These are phyloP conservation scores for Pythium chondricola DNA, from an alignment of 352 stramenopile genomes.

Conservation along the genomic window DNA sequence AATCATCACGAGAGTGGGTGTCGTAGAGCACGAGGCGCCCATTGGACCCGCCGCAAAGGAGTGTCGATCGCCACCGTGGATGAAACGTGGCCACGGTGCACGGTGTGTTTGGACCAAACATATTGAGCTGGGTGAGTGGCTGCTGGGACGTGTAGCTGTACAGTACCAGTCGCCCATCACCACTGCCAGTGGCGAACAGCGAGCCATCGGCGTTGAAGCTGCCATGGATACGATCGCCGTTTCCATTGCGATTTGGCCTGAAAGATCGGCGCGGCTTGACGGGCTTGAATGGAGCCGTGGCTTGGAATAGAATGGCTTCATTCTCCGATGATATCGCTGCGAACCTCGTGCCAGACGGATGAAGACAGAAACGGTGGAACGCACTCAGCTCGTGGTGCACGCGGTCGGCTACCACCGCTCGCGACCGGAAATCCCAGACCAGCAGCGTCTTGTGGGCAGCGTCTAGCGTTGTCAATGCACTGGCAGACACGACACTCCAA, in stretches of 20 bases:
- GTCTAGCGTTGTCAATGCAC: conserved; percentile 26
- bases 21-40: conserved; percentile 6
- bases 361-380: conserved; percentile 36
- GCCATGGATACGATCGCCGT: conserved; percentile 40
- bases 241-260: conserved; percentile 27
- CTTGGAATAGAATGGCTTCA: conserved; percentile 36
- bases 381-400: conserved; percentile 39
- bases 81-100: conserved; percentile 9
- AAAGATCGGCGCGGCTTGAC: conserved; percentile 18
- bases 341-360: conserved; percentile 33
- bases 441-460: conserved; percentile 58
- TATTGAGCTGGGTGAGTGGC: conserved; percentile 10
- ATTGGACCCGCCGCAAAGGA: conserved; percentile 3
- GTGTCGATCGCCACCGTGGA: conserved; percentile 6
- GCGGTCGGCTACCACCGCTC: conserved; percentile 36
- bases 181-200: conserved; percentile 41
- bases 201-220: conserved; percentile 43
- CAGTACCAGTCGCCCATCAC: conserved; percentile 33
- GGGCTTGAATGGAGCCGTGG: conserved; percentile 38
- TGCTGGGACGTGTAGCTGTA: conserved; percentile 26
- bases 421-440: conserved; percentile 52
- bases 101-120: conserved; percentile 1
- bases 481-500: conserved; percentile 45
- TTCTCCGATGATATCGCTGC: conserved; percentile 40
- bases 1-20: background rate